Conservation (phyloP, 352 stramenopile genomes). For the Phytophthora lateralis region DNA sequence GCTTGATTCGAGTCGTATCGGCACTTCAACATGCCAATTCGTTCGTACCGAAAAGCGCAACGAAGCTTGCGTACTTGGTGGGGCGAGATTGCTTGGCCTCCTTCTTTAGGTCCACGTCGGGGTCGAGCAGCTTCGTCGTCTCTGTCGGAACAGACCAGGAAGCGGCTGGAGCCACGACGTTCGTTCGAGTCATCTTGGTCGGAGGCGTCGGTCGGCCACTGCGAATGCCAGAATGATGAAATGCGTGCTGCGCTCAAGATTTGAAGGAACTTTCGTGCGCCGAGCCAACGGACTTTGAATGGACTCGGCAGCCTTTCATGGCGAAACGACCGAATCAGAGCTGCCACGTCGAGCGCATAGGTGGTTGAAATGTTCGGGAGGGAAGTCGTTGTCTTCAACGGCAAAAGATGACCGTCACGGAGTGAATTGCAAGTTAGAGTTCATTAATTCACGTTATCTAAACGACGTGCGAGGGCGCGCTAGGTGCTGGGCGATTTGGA, state of each 20-base stretch:
- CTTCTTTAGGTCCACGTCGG: slow-evolving; percentile 19
- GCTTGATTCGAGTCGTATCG: background rate
- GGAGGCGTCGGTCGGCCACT: background rate
- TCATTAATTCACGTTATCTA: slow-evolving; percentile 16
- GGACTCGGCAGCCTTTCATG: slow-evolving; percentile 10
- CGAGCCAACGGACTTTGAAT: background rate
- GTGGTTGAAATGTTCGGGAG: background rate
- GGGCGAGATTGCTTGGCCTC: slow-evolving; percentile 21
- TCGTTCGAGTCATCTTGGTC: slow-evolving; percentile 23
- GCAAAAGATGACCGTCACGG: background rate
- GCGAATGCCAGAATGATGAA: slow-evolving; percentile 25
- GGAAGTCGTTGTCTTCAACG: background rate
- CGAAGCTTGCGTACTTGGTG: slow-evolving; percentile 28
- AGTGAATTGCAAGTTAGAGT: slow-evolving; percentile 1
- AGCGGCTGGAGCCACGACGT: slow-evolving; percentile 21
- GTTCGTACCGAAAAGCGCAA: slow-evolving; percentile 27
- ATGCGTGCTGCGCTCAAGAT: background rate
- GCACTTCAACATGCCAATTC: background rate
- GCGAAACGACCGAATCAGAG: background rate
- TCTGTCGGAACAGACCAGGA: slow-evolving; percentile 19
- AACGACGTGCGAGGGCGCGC: slow-evolving; percentile 20
- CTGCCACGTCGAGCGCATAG: slow-evolving; percentile 23
- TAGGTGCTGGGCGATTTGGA: slow-evolving; percentile 9
- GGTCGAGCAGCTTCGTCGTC: slow-evolving; percentile 29
- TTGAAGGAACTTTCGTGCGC: slow-evolving; percentile 6